Percentiles rank a stretch among this genome's conserved stretches.
These are phyloP conservation scores for Penicilliopsis zonata DNA, from an alignment of 495 filamentous ascomycete genomes.

Conservation along the genomic window DNA sequence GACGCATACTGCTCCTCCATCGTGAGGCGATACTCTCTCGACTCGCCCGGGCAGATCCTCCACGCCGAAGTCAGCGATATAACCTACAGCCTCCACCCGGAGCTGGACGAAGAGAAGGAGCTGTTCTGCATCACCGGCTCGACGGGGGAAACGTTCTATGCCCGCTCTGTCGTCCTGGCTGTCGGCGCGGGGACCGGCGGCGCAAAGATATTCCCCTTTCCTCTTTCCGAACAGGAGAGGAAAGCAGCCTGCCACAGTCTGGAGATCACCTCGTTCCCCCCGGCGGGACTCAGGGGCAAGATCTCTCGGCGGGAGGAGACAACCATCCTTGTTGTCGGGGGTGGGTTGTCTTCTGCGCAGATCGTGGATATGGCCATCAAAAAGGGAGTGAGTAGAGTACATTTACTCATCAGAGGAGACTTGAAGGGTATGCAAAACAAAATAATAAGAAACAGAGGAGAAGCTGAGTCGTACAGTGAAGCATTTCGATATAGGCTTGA, in stretches of 20 bases:
- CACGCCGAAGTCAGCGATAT: slow-evolving; percentile 40
- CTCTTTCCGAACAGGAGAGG: slow-evolving; percentile 21
- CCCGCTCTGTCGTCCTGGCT: slow-evolving; percentile 42
- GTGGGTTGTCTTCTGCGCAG: slow-evolving; percentile 50
- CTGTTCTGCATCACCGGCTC: slow-evolving; percentile 42
- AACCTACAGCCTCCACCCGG: slow-evolving; percentile 26
- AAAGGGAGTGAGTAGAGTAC: slow-evolving; percentile 40
- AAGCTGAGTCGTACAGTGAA: slow-evolving; percentile 28
- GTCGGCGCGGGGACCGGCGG: slow-evolving; percentile 34
- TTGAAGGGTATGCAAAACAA: slow-evolving; percentile 26
- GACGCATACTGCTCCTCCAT: slow-evolving; percentile 43
- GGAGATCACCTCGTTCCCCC: slow-evolving; percentile 39
- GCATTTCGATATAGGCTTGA: slow-evolving; percentile 49
- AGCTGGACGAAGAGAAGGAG: slow-evolving; percentile 15
- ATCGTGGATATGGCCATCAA: slow-evolving; percentile 43
- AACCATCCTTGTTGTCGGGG: slow-evolving; percentile 47
- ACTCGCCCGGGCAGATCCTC: slow-evolving; percentile 27
- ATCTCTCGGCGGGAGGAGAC: slow-evolving; percentile 32
- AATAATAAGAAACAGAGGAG: not conserved
- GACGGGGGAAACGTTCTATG: slow-evolving; percentile 30
- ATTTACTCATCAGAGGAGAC: slow-evolving; percentile 44
- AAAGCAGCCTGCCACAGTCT: slow-evolving; percentile 42
- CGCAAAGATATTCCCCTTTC: slow-evolving; percentile 35
- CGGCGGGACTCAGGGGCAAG: slow-evolving; percentile 27
- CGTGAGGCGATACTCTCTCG: slow-evolving; percentile 37